Evolutionary conservation across 2,329 filamentous ascomycete genomes (phyloP).

Genomic region (Coniochaeta sp.): DNA sequence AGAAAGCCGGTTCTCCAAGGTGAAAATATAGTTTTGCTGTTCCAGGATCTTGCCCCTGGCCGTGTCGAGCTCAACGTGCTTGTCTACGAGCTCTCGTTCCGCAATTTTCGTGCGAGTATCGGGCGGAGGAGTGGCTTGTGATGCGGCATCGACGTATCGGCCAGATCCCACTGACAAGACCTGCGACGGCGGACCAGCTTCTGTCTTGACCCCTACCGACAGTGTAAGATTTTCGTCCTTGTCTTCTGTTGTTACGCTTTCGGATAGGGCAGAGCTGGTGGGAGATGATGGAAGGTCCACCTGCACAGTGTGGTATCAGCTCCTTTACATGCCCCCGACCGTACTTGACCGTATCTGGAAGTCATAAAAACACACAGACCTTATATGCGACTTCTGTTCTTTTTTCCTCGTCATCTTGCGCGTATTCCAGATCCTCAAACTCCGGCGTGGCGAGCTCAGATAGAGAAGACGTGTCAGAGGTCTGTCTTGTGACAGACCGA

Average conservation of each 20-base stretch:
- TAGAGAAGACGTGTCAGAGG: background rate
- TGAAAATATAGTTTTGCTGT: conserved; percentile 3
- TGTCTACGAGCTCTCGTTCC: background rate
- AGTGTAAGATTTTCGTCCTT: background rate
- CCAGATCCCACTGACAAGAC: background rate
- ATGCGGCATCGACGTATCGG: background rate
- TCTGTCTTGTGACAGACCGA: background rate
- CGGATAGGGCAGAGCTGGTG: background rate
- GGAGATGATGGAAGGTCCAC: background rate
- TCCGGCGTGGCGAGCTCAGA: background rate
- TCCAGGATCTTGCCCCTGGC: background rate
- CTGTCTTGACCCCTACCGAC: background rate
- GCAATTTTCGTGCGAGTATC: background rate
- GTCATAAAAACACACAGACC: background rate
- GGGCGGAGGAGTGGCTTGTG: background rate
- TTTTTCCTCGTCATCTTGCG: background rate
- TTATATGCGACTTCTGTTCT: background rate
- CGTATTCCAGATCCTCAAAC: background rate
- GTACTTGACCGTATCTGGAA: background rate
- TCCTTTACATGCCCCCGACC: background rate
- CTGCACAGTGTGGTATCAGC: background rate
- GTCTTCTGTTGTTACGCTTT: background rate
- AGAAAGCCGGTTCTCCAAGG: conserved; percentile 3
- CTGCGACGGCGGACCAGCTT: background rate
- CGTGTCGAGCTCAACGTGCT: background rate